Evolutionary conservation across 2,329 filamentous ascomycete genomes (phyloP), one percentile per base, ranked within the genome.

Genomic region (Leptosphaerulina australis): DNA sequence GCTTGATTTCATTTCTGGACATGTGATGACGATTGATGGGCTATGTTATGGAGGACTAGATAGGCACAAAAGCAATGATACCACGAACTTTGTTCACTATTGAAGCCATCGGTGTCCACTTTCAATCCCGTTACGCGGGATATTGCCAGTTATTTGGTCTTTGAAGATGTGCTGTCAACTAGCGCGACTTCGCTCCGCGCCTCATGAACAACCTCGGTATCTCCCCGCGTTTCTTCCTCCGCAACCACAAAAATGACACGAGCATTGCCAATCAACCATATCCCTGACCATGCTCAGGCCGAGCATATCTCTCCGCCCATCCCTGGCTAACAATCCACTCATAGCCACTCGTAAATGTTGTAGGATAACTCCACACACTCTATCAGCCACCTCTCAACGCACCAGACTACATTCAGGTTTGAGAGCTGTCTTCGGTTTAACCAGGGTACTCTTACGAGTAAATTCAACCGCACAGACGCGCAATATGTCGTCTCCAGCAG

Each of bases 21-120:
- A 59, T 40, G 56, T 50, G 49, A 50, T 55, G 50, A 63, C 41
- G 64, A 60, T 56, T 69, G 55, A 64, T 62, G 63, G 58, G 26
- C 55, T 60, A 59, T 47, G 44, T 49, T 56, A 53, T 24, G 50
- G 40, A 28, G 38, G 31, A 53, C 57, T 48, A 58, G 55, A 62
- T 58, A 62, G 61, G 61, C 50, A 56, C 51, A 70, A 71, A 71
- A 69, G 64, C 58, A 68, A 70, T 70, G 66, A 71, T 70, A 69
- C 64, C 65, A 68, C 57, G 61, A 64, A 58, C 53, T 43, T 21
- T 50, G 50, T 59, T 61, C 50, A 51, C 39, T 30, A 26, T 24
- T 51, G 29, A 38, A 37, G 31, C 40, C 17, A 21, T 12, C 24
- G 22, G 9, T 11, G 11, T 8, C 18, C 3, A 25, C 11, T 40